These are phyloP conservation scores for Trichocladium uniseriatum DNA, from an alignment of 495 filamentous ascomycete genomes.

Conservation along the genomic window DNA sequence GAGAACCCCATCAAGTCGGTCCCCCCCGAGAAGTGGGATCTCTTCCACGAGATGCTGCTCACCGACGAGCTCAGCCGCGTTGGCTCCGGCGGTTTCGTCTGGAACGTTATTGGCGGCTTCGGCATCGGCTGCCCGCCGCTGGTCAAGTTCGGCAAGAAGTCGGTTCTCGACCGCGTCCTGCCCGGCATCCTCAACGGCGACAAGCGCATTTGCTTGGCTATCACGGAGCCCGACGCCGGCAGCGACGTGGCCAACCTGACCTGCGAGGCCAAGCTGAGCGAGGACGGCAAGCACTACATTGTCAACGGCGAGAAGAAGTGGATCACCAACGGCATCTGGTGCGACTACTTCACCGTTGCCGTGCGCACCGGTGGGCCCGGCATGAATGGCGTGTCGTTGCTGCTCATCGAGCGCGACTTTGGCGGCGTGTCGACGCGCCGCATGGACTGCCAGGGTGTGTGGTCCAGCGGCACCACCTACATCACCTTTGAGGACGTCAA, in stretches of 20 bases:
- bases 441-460: constrained; percentile 98
- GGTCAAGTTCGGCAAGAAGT: constrained; percentile 85
- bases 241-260: constrained; percentile 87
- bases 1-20: constrained; percentile 65
- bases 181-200: constrained; percentile 83
- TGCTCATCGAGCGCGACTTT: constrained; percentile 69
- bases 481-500: constrained; percentile 98
- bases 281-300: constrained; percentile 97
- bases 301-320: constrained; percentile 99
- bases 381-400: constrained; percentile 83
- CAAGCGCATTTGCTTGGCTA: constrained; percentile 76
- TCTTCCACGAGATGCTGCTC: constrained; percentile 92
- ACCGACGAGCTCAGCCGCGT: constrained; percentile 88
- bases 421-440: constrained; percentile 82
- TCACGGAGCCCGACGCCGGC: constrained; percentile 50
- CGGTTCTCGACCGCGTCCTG: constrained; percentile 62
- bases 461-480: constrained; percentile 90
- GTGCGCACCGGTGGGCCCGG: constrained; percentile 79
- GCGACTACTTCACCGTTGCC: constrained; percentile 94
- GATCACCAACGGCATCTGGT: constrained; percentile 98
- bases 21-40: constrained; percentile 82
- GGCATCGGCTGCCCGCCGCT: constrained; percentile 89
- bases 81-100: constrained; percentile 91
- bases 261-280: constrained; percentile 85
- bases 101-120: constrained; percentile 92